Base-by-base conservation (phyloP, 441 rosid species). In the Corymbia citriodora region DNA sequence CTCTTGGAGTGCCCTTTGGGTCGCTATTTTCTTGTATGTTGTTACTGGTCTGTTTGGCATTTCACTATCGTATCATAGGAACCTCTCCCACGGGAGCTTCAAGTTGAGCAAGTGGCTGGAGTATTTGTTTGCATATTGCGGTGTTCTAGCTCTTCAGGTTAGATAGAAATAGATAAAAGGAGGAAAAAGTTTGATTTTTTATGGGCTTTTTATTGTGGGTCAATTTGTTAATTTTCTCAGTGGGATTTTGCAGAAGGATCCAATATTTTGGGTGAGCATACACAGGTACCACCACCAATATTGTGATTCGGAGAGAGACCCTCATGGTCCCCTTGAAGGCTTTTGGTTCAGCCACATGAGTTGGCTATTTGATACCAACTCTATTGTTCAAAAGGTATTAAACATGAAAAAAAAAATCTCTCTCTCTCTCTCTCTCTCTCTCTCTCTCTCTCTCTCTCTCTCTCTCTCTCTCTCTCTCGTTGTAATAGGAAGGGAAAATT, bases 201-300 rank as follows among this genome's bases (percentile, higher is more conserved):
- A 48, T 89, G 74, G 61, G n/a, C 87, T 63, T 89, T 68, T 89
- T 29, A 10, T 40, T 90, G 89, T 59, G 72, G 55, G 17, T 29
- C 18, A 33, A 31, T 55, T 87, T 17, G 1, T 8, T 36, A 33
- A 54, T 87, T 50, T 86, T 87, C 50, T 54, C 83, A 53, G n/a
- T 90, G 89, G 55, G 85, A 55, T 70, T 50, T 91, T 94, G 87
- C 93, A 97, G 99, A 97, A 98, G 88, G 91, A 94, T 79, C 99
- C 99, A 48, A 97, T 96, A 92, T 96, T 94, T 92, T 97, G 99
- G 99, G 99, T 96, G 82, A 97, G 99, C 94, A 96, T 97, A 27
- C 99, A 98, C 90, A 96, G 99, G 92, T 95, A 95, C 89, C 99
- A 98, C 89, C 99, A 98, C 92, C 96, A 96, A 92, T 96, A 93